phyloP scores from a whole-genome alignment of 495 filamentous ascomycete species.

The Talaromyces wortmannii region DNA sequence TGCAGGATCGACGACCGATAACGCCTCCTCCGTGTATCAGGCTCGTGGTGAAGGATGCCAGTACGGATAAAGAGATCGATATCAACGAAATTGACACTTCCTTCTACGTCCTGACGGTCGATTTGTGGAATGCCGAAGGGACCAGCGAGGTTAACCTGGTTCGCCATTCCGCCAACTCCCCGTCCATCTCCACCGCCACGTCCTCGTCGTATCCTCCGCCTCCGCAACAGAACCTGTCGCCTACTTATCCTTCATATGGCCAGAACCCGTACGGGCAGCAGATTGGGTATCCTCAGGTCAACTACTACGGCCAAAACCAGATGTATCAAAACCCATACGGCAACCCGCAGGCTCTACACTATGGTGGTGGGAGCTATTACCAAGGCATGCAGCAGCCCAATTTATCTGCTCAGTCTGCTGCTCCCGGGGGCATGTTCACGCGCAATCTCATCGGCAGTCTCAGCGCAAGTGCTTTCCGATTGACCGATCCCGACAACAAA shows the following conservation, averaged over 20 bases:
- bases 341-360: conserved; percentile 15
- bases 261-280: conserved; percentile 32
- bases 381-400: conserved; percentile 18
- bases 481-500: conserved; percentile 75
- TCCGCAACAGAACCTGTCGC: conserved; percentile 30
- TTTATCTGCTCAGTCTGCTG: conserved; percentile 35
- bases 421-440: conserved; percentile 86
- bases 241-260: conserved; percentile 25
- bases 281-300: conserved; percentile 30
- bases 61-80: conserved; percentile 80
- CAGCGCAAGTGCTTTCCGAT: conserved; percentile 80
- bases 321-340: conserved; percentile 37
- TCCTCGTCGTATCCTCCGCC: conserved; percentile 68
- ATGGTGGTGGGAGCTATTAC: neutral
- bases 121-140: conserved; percentile 82
- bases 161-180: conserved; percentile 76
- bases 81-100: conserved; percentile 77
- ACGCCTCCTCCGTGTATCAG: conserved; percentile 91
- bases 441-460: conserved; percentile 92
- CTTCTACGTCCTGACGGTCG: conserved; percentile 89
- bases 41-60: conserved; percentile 71
- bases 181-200: conserved; percentile 81
- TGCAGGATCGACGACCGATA: conserved; percentile 87
- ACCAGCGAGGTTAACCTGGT: conserved; percentile 91
- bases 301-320: conserved; percentile 30